Evolutionary conservation across 2,329 filamentous ascomycete genomes (phyloP), one percentile per base, ranked within the genome.

Genomic region (Arthroderma sp.): DNA sequence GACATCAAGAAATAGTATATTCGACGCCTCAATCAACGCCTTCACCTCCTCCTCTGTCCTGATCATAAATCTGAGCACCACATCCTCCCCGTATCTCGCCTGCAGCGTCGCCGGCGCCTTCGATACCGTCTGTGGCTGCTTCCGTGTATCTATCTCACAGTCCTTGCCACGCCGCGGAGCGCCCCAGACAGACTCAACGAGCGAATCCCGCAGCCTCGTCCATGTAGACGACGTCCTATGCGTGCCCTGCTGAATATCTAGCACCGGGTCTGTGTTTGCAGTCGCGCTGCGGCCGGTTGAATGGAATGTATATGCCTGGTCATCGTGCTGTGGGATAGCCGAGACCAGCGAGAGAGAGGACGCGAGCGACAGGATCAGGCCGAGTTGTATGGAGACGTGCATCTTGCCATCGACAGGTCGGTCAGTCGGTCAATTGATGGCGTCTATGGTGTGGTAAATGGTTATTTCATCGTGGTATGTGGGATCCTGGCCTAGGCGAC

Each of bases 21-120:
- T 79, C 0, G 84, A 79, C 2, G 88, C 89, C 58, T 86, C 80
- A n/a, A 84, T 79, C 57, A 95, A 75, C 1, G 85, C 85, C 35
- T 74, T 72, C 59, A 87, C 84, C 66, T 95, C 87, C 19, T 83
- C 78, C 2, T 77, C 71, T 25, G 80, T 83, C 60, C 80, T 84
- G 57, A 96, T 58, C 75, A 66, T 88, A 78, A 97, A 96, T 39
- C 93, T 84, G 61, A 97, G 75, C 15, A 98, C 89, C n/a, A 95
- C 79, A 70, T 96, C 85, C 61, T 86, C 81, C 61, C 83, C 82
- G 69, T 95, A 95, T 59, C 76, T 74, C 33, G 77, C 73, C 31
- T 72, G 67, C 28, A 73, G 67, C 56, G 68, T 73, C 15, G 70
- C 63, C 1, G 74, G 73, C 1, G 70, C 67, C 17, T 63, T 59